Percentiles rank a stretch among this genome's conserved stretches.
Evolutionary conservation across 2,329 filamentous ascomycete genomes (phyloP).

Genomic region (Pseudocercospora crystallina): DNA sequence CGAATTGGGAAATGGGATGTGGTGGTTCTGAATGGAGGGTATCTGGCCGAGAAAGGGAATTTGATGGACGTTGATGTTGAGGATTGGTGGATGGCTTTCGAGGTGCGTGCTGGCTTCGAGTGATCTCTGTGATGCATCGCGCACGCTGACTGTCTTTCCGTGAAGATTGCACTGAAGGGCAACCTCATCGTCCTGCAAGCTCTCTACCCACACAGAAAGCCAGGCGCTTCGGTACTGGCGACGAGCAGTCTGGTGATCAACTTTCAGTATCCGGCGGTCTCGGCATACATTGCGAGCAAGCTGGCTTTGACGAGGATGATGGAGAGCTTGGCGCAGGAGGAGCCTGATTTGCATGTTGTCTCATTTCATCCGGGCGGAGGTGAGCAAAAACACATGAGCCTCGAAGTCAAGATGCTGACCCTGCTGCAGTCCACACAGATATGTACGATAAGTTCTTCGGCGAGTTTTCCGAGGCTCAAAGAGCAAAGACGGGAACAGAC

Average conservation of each 20-base stretch:
- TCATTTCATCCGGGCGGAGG: neutral
- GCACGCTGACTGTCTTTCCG: too few relatives aligned
- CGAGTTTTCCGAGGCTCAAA: neutral
- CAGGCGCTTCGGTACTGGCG: too few relatives aligned
- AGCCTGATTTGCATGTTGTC: conserved; percentile 1
- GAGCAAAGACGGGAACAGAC: conserved; percentile 12
- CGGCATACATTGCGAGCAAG: neutral
- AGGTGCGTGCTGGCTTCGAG: neutral
- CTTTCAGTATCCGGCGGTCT: neutral
- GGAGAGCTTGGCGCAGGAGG: neutral
- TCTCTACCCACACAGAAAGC: too few relatives aligned
- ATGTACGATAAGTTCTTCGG: too few relatives aligned
- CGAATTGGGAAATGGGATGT: neutral
- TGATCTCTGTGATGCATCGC: too few relatives aligned
- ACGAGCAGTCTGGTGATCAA: too few relatives aligned
- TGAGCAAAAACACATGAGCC: too few relatives aligned
- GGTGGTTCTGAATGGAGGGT: neutral
- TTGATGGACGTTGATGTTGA: neutral
- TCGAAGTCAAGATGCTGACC: too few relatives aligned
- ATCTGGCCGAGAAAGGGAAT: neutral
- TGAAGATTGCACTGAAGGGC: neutral
- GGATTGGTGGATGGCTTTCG: neutral
- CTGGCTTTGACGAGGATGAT: neutral
- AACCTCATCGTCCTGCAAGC: too few relatives aligned
- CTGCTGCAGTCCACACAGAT: too few relatives aligned